Evolutionary conservation across 1,284 basidiomycete species (phyloP).

Genomic region (Boletus nobilissimus): DNA sequence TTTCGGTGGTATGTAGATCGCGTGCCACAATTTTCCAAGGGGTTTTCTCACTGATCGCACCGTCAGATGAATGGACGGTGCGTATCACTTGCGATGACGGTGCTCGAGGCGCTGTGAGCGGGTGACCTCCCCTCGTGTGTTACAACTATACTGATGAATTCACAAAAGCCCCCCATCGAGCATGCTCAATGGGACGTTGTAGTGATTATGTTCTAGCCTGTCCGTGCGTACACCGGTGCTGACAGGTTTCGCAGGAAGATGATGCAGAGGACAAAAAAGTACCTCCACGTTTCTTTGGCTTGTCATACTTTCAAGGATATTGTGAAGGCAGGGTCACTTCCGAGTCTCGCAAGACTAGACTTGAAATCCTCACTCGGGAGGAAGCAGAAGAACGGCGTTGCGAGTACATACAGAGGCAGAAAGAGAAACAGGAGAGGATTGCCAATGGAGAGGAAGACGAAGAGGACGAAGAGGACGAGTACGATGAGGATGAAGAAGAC

Average conservation of each 20-base stretch:
- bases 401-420: conserved; percentile 18
- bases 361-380: conserved; percentile 35
- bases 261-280: conserved; percentile 35
- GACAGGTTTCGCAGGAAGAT: conserved; percentile 26
- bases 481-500: conserved; percentile 1
- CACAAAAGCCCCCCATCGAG: conserved; percentile 37
- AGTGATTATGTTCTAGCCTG: conserved; percentile 13
- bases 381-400: conserved; percentile 28
- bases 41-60: background rate
- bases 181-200: conserved; percentile 13
- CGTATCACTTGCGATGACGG: conserved; percentile 36
- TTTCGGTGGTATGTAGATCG: conserved; percentile 25
- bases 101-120: conserved; percentile 37
- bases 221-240: background rate
- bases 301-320: conserved; percentile 37
- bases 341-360: conserved; percentile 22
- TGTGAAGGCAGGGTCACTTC: conserved; percentile 37
- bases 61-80: conserved; percentile 39
- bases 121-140: too few relatives aligned
- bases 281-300: conserved; percentile 37
- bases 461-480: conserved; percentile 5
- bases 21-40: too few relatives aligned
- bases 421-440: conserved; percentile 23
- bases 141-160: conserved; percentile 8
- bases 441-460: conserved; percentile 23